phyloP scores from a whole-genome alignment of 1,284 basidiomycete species.

The Tylopilus sp. region DNA sequence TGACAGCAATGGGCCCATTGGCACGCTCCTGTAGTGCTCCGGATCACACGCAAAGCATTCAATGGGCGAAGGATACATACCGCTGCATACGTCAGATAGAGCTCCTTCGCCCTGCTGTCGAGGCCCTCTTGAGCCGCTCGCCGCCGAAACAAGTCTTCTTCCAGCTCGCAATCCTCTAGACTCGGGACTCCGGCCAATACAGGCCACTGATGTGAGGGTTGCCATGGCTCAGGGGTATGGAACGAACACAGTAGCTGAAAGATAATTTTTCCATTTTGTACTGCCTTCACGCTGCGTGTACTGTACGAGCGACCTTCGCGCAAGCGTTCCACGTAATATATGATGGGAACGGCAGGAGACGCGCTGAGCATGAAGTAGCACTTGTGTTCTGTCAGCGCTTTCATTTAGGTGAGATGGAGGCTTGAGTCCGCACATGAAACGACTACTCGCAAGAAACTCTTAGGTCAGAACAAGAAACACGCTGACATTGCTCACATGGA shows the following conservation, averaged over 20 bases:
- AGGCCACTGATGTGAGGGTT: constrained; percentile 68
- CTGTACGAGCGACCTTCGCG: constrained; percentile 79
- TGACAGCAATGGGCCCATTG: constrained; percentile 74
- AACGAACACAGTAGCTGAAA: constrained; percentile 90
- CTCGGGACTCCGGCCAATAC: constrained; percentile 63
- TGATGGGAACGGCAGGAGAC: constrained; percentile 76
- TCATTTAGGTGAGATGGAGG: background rate
- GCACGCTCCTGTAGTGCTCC: constrained; percentile 60
- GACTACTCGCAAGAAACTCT: constrained; percentile 53
- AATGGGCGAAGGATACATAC: constrained; percentile 38
- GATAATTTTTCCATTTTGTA: constrained; percentile 77
- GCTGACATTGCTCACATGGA: constrained; percentile 63
- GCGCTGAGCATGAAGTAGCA: constrained; percentile 85
- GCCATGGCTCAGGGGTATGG: constrained; percentile 79
- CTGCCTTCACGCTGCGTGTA: constrained; percentile 73
- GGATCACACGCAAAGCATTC: constrained; percentile 10
- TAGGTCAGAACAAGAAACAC: background rate
- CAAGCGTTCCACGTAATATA: constrained; percentile 87
- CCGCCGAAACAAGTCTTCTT: constrained; percentile 55
- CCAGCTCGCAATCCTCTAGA: constrained; percentile 71
- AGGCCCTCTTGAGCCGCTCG: constrained; percentile 46
- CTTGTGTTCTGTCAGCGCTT: constrained; percentile 47
- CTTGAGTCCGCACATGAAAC: constrained; percentile 63
- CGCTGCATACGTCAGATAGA: constrained; percentile 52
- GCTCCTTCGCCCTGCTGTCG: constrained; percentile 43